Conservation (phyloP, 257 asterid species). For the Anisodus acutangulus region DNA sequence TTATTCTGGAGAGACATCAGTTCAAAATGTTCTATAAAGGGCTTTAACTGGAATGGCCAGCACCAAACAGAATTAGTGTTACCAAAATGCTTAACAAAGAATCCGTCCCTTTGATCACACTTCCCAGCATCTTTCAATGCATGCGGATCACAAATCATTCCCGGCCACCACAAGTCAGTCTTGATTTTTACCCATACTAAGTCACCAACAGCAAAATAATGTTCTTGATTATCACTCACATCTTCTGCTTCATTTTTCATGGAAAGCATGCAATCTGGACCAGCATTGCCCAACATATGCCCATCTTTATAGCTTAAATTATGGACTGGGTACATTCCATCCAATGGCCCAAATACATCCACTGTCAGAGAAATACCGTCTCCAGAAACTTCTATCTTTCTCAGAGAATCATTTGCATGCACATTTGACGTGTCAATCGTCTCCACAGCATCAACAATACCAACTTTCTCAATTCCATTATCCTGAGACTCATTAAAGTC, state of each 20-base stretch:
- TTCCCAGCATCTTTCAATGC: conserved; percentile 35
- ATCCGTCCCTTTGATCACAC: conserved; percentile 38
- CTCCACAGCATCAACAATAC: conserved; percentile 33
- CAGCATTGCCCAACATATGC: conserved; percentile 23
- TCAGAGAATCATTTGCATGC: conserved; percentile 42
- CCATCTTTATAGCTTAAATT: conserved; percentile 25
- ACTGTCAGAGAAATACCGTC: conserved; percentile 61
- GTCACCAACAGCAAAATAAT: conserved; percentile 56
- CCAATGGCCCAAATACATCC: conserved; percentile 69
- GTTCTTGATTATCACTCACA: conserved; percentile 34
- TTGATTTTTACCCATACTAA: conserved; percentile 77
- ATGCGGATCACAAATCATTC: conserved; percentile 60
- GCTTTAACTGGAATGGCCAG: conserved; percentile 56
- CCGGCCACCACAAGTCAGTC: conserved; percentile 86
- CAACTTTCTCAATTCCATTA: conserved; percentile 30
- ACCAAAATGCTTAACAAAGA: conserved; percentile 64
- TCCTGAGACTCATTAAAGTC: conserved; percentile 29
- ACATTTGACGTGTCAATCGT: conserved; percentile 36
- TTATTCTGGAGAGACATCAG: conserved; percentile 49
- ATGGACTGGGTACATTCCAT: conserved; percentile 41
- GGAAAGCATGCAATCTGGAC: conserved; percentile 25
- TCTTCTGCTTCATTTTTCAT: conserved; percentile 27
- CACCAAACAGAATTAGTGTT: conserved; percentile 57
- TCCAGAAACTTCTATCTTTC: conserved; percentile 52
- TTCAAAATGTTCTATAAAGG: conserved; percentile 63